phyloP scores from a whole-genome alignment of 768 basidiomycete genomes.

The Mrakia frigida region DNA sequence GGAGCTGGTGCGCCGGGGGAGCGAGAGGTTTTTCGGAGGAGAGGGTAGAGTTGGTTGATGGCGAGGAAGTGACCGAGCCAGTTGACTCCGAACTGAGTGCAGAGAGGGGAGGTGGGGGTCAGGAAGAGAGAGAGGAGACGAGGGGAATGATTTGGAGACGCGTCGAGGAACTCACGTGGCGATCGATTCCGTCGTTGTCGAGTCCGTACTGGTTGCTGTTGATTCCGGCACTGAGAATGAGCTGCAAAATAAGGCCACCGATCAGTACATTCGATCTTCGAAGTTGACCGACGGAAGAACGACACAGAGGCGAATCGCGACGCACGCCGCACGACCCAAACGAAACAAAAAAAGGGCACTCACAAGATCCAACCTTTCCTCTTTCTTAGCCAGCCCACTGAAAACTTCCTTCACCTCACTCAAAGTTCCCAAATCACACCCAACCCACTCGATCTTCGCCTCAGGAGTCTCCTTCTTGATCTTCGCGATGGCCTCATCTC shows the following conservation, averaged over 20 bases:
- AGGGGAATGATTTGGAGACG: not conserved
- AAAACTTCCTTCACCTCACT: constrained; percentile 41
- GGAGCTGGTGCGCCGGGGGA: constrained; percentile 39
- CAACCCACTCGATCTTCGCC: constrained; percentile 38
- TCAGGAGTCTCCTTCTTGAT: constrained; percentile 35
- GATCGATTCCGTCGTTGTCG: constrained; percentile 37
- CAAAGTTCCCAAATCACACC: constrained; percentile 39
- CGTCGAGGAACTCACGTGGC: constrained; percentile 34
- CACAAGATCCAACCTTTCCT: constrained; percentile 41
- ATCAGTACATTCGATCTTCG: not conserved
- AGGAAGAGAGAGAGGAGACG: not conserved
- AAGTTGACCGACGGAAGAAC: too few species aligned
- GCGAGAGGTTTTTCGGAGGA: constrained; percentile 45
- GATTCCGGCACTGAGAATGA: constrained; percentile 39
- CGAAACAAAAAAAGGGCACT: not conserved
- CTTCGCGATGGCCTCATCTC: constrained; percentile 39
- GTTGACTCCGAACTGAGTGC: constrained; percentile 39
- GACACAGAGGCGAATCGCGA: too few species aligned
- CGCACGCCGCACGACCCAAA: not conserved
- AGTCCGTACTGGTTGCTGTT: constrained; percentile 40
- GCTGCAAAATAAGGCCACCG: constrained; percentile 25
- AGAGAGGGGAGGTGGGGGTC: not conserved
- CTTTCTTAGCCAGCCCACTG: constrained; percentile 32
- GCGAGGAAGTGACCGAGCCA: constrained; percentile 48
- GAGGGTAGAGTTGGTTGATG: constrained; percentile 49